These are phyloP conservation scores for Coprinellus micaceus DNA, from an alignment of 768 basidiomycete species.

Conservation along the genomic window DNA sequence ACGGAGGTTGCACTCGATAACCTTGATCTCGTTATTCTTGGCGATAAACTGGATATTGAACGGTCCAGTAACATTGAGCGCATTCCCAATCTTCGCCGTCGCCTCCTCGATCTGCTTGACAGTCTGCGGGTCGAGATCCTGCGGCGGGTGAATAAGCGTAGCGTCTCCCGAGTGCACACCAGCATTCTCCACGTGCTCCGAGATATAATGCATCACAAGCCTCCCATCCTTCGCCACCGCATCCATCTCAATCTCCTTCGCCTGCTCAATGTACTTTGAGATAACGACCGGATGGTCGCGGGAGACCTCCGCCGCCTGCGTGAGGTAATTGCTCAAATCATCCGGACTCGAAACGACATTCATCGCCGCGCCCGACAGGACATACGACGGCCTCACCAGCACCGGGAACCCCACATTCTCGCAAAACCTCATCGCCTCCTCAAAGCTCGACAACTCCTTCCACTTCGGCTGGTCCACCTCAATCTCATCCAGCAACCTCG, in stretches of 20 bases:
- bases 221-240: constrained; percentile 96
- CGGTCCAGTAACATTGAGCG: constrained; percentile 95
- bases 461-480: constrained; percentile 97
- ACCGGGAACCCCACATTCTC: constrained; percentile 93
- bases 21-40: constrained; percentile 99
- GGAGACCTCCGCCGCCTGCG: constrained; percentile 93
- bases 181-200: constrained; percentile 98
- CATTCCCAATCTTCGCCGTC: constrained; percentile 95
- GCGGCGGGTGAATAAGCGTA: constrained; percentile 95
- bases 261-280: constrained; percentile 98
- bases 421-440: constrained; percentile 87
- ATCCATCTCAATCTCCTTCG: constrained; percentile 99
- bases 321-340: constrained; percentile 88
- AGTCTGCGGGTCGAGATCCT: constrained; percentile 95
- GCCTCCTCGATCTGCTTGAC: constrained; percentile 96
- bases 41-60: constrained; percentile 99
- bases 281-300: constrained; percentile 90
- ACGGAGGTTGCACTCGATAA: constrained; percentile 98
- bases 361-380: constrained; percentile 99
- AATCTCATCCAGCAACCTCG: constrained; percentile 93
- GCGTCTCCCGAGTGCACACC: constrained; percentile 99
- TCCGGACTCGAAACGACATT: constrained; percentile 94
- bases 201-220: constrained; percentile 99
- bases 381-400: constrained; percentile 95
- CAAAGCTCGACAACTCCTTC: constrained; percentile 93